A percentile compares a stretch with the other conserved stretches of the same genome.
Conservation (phyloP, 805 yeast genomes). For the Schizosaccharomyces osmophilus region DNA sequence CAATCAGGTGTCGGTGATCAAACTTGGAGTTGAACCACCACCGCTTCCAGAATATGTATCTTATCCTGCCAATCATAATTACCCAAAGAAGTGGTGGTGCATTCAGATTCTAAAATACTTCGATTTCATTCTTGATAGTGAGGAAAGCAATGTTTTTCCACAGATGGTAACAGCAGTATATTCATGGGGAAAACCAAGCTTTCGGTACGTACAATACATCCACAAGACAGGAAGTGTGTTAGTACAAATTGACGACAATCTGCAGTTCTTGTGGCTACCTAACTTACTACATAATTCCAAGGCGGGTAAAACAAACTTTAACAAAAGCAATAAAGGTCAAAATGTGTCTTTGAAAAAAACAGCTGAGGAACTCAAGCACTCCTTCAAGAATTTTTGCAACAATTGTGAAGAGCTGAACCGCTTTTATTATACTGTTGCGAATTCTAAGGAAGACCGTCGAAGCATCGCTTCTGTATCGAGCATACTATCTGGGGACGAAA, state of each 20-base stretch:
- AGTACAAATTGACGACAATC: conserved; percentile 32
- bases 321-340: background rate
- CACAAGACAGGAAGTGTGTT: conserved; percentile 76
- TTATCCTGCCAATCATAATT: background rate
- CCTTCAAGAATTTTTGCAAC: background rate
- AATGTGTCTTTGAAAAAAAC: background rate
- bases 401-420: background rate
- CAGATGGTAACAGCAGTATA: conserved; percentile 41
- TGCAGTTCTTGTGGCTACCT: background rate
- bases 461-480: background rate
- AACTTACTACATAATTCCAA: background rate
- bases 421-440: background rate
- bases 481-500: background rate
- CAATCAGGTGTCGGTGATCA: conserved; percentile 55
- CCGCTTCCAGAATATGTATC: conserved; percentile 5
- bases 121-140: conserved; percentile 61
- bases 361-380: background rate
- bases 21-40: conserved; percentile 48
- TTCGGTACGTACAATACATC: conserved; percentile 67
- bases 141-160: conserved; percentile 27
- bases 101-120: conserved; percentile 39
- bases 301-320: background rate
- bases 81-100: conserved; percentile 45
- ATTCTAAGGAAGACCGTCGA: background rate
- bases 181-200: conserved; percentile 78